A percentile compares a stretch with the other conserved stretches of the same genome.
Conservation (phyloP, 805 yeast genomes). For the Teunomyces pallodes region DNA sequence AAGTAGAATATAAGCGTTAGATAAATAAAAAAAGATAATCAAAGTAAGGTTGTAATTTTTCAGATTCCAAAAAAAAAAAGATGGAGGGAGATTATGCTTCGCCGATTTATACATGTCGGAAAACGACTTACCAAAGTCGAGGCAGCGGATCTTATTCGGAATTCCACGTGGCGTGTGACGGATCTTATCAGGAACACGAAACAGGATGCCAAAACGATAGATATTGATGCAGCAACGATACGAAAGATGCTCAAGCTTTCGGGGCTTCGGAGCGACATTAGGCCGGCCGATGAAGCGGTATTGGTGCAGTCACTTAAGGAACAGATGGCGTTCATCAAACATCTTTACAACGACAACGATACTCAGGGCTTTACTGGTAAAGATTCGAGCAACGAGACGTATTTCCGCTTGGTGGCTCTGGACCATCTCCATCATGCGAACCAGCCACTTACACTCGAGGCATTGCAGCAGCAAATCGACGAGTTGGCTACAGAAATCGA, state of each 20-base stretch:
- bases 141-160: not conserved
- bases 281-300: constrained; percentile 22
- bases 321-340: constrained; percentile 51
- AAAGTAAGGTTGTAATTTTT: not conserved
- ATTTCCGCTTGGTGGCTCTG: constrained; percentile 33
- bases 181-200: constrained; percentile 8
- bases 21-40: not conserved
- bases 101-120: not conserved
- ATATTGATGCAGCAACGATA: constrained; percentile 15
- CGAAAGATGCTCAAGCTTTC: constrained; percentile 44
- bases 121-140: not conserved
- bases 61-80: not conserved
- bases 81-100: not conserved
- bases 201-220: not conserved
- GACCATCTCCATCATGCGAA: constrained; percentile 25
- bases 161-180: constrained; percentile 12
- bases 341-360: constrained; percentile 33
- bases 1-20: constrained; percentile 7
- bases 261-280: constrained; percentile 40
- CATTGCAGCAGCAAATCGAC: constrained; percentile 9
- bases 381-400: constrained; percentile 17
- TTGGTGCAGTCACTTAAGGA: constrained; percentile 37
- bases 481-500: constrained; percentile 4
- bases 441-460: constrained; percentile 20
- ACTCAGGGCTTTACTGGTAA: not conserved